Base-by-base conservation (phyloP, 2,329 filamentous ascomycete genomes). In the Seiridium cupressi region DNA sequence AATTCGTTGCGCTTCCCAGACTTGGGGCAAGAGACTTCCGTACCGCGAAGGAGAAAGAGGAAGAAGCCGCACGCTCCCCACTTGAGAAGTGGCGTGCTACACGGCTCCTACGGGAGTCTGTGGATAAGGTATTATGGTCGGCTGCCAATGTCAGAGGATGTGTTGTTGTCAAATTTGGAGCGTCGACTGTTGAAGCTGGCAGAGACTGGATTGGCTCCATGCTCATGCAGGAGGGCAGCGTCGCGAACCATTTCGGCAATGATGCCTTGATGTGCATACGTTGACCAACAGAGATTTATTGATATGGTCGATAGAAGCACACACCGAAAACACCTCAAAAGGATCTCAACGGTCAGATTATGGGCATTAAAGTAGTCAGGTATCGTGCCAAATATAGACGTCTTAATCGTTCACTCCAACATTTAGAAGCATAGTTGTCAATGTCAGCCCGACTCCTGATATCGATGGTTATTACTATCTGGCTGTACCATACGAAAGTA, bases 131-230 rank as follows among this genome's bases (percentile, higher is more conserved):
- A 3, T 79, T 94, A 3, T 97, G 93, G 92, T 93, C 92, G 34
- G 91, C 90, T 10, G 91, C 93, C 11, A 84, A 83, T 34, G 87
- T 96, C 40, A 84, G 93, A 57, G 89, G 92, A 3, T 97, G 94
- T 69, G 89, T 95, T 3, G 83, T 97, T 34, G 89, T 98, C 66
- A 98, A 98, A 73, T 96, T 98, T 72, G 92, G 91, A 1, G 91
- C 93, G 1, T 83, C 81, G 58, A 89, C 89, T 49, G 89, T 97
- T 32, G 93, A 98, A 73, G 89, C 89, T 34, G 93, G 89, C 3
- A 86, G 91, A 65, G 78, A 84, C 51, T 98, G 93, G 92, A 81
- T 98, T 60, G 86, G 87, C 8, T 81, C 81, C 5, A 90, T 97
- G 84, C 77, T 97, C 51, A 76, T 81, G 51, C 82, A 86, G 63